These are phyloP conservation scores for Colletotrichum brevisporum DNA, from an alignment of 2,329 filamentous ascomycete genomes.

Conservation along the genomic window DNA sequence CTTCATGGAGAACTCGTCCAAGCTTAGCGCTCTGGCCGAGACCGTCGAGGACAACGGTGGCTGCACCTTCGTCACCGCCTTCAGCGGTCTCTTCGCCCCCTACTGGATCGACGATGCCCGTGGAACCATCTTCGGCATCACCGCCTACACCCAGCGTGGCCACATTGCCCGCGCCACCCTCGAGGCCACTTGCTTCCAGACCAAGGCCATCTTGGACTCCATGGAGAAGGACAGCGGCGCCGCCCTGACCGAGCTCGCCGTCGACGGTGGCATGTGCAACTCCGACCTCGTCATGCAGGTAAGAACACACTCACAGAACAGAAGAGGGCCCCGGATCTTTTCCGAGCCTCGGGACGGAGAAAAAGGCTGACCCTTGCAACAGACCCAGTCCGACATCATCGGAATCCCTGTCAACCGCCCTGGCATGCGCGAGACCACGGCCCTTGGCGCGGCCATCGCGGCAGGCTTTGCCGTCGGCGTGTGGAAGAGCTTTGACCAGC, in stretches of 20 bases:
- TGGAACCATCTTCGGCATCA: conserved; percentile 85
- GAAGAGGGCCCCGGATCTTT: conserved; percentile 15
- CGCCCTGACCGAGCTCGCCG: conserved; percentile 78
- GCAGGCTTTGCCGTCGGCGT: conserved; percentile 83
- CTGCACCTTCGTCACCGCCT: conserved; percentile 83
- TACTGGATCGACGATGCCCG: conserved; percentile 90
- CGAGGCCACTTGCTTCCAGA: conserved; percentile 87
- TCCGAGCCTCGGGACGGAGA: conserved; percentile 33
- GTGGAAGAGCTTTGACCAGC: conserved; percentile 81
- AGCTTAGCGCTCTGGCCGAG: conserved; percentile 62
- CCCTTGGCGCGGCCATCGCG: conserved; percentile 84
- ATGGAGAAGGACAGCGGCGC: conserved; percentile 88
- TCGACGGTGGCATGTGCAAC: conserved; percentile 89
- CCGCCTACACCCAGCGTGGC: conserved; percentile 80
- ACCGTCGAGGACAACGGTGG: conserved; percentile 78
- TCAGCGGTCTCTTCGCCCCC: conserved; percentile 84
- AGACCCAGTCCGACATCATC: conserved; percentile 85
- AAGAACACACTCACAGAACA: conserved; percentile 16
- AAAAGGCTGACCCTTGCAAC: conserved; percentile 37
- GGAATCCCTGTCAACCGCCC: conserved; percentile 84
- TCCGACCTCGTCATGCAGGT: conserved; percentile 83
- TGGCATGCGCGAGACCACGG: conserved; percentile 87
- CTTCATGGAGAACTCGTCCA: conserved; percentile 64
- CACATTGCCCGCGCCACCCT: conserved; percentile 86
- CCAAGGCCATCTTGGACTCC: conserved; percentile 83